Evolutionary conservation across 805 yeast genomes (phyloP).

Genomic region (Barnettozyma salicaria): DNA sequence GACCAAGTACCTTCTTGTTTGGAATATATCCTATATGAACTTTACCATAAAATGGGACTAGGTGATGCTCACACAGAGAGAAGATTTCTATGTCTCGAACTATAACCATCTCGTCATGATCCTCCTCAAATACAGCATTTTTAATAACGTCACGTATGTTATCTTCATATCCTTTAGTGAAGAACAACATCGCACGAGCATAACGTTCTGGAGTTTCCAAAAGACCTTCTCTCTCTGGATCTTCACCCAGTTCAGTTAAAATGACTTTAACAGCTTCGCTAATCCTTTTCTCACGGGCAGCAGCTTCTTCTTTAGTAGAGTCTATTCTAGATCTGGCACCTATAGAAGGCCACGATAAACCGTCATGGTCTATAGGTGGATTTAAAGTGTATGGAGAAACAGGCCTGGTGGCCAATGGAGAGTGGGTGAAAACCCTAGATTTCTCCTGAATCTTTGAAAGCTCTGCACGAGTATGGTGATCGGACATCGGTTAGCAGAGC

Average conservation of each 20-base stretch:
- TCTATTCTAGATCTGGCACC: constrained; percentile 80
- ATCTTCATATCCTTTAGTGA: constrained; percentile 96
- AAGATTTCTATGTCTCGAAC: constrained; percentile 90
- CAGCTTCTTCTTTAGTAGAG: constrained; percentile 58
- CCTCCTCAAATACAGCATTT: constrained; percentile 94
- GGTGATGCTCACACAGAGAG: constrained; percentile 94
- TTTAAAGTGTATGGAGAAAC: constrained; percentile 78
- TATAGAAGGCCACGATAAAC: constrained; percentile 86
- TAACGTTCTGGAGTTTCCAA: constrained; percentile 93
- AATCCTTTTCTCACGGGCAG: constrained; percentile 65
- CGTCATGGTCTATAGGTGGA: constrained; percentile 86
- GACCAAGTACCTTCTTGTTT: constrained; percentile 84
- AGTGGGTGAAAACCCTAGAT: constrained; percentile 17
- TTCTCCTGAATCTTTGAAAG: too few species aligned
- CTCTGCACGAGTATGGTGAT: too few species aligned
- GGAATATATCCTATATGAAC: constrained; percentile 98
- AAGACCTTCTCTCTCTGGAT: constrained; percentile 79
- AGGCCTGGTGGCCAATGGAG: constrained; percentile 70
- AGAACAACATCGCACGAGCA: constrained; percentile 92
- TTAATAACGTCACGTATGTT: constrained; percentile 88
- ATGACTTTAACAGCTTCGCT: constrained; percentile 70
- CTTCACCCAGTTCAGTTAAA: constrained; percentile 85
- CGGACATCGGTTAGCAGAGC: neutral
- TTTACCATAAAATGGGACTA: constrained; percentile 96
- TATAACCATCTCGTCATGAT: constrained; percentile 98